A percentile compares a stretch with the other conserved stretches of the same genome.
phyloP scores from a whole-genome alignment of 495 filamentous ascomycete genomes.

The Penicillium diatomitis region DNA sequence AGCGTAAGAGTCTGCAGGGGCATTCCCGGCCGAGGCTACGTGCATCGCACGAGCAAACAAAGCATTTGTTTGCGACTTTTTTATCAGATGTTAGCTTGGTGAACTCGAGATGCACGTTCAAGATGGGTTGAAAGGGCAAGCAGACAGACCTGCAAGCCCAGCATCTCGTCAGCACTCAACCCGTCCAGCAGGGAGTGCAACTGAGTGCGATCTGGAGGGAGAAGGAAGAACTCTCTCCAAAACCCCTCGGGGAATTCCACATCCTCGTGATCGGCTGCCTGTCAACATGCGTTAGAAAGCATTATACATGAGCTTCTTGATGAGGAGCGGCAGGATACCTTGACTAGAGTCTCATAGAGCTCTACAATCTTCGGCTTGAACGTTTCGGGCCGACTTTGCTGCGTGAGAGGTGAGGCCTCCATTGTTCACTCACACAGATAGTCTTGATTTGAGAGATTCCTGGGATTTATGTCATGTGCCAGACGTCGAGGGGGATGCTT shows the following conservation, averaged over 20 bases:
- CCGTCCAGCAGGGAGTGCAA: constrained; percentile 58
- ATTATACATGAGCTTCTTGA: too few species aligned
- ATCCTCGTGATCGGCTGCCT: constrained; percentile 33
- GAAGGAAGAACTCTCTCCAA: constrained; percentile 91
- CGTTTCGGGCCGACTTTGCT: constrained; percentile 79
- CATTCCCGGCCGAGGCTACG: constrained; percentile 52
- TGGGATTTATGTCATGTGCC: not conserved
- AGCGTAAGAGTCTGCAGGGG: constrained; percentile 65
- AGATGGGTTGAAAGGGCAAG: not conserved
- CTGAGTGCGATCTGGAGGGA: constrained; percentile 61
- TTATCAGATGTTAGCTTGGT: not conserved
- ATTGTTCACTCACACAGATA: constrained; percentile 35
- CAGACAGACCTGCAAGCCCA: constrained; percentile 57
- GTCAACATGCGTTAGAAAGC: too few species aligned
- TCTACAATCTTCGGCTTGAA: constrained; percentile 91
- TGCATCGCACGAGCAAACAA: constrained; percentile 66
- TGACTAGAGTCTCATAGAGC: constrained; percentile 81
- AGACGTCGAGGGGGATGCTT: constrained; percentile 1
- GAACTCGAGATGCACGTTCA: not conserved
- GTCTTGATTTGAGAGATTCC: constrained; percentile 5
- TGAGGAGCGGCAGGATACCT: constrained; percentile 41
- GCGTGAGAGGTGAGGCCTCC: constrained; percentile 88
- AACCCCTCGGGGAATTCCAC: constrained; percentile 75
- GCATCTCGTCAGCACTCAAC: constrained; percentile 61
- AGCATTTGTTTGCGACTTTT: constrained; percentile 61